Evolutionary conservation across 345 rosid species (phyloP).

Genomic region (Boechera divaricarpa): DNA sequence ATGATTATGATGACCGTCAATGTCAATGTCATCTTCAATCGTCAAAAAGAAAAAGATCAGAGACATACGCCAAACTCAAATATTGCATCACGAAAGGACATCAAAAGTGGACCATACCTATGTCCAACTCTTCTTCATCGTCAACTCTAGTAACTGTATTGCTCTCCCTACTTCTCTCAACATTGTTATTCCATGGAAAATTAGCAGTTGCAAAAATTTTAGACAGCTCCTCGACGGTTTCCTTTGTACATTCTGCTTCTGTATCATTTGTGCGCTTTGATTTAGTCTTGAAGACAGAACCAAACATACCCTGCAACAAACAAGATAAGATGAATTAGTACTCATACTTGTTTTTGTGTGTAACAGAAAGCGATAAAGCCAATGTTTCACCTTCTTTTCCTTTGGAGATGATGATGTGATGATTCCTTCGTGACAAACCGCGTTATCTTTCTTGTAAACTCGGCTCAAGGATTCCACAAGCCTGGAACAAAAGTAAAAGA

Average conservation of each 20-base stretch:
- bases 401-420: slow-evolving; percentile 48
- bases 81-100: not conserved
- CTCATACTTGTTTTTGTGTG: not conserved
- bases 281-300: slow-evolving; percentile 79
- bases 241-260: slow-evolving; percentile 70
- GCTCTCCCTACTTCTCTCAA: slow-evolving; percentile 22
- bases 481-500: slow-evolving; percentile 46
- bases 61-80: not conserved
- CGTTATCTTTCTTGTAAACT: slow-evolving; percentile 59
- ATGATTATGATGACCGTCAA: slow-evolving; percentile 48
- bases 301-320: slow-evolving; percentile 69
- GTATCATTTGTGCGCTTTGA: slow-evolving; percentile 56
- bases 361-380: not conserved
- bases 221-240: slow-evolving; percentile 68
- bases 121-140: slow-evolving; percentile 59
- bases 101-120: slow-evolving; percentile 55
- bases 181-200: slow-evolving; percentile 54
- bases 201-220: slow-evolving; percentile 62
- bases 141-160: slow-evolving; percentile 40
- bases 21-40: slow-evolving; percentile 64
- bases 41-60: slow-evolving; percentile 8
- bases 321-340: slow-evolving; percentile 12
- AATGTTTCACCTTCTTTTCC: slow-evolving; percentile 73
- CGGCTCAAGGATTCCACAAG: slow-evolving; percentile 57
- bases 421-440: slow-evolving; percentile 48